Percentiles rank a stretch among this genome's conserved stretches.
These are phyloP conservation scores for Cryptosporidium xiaoi DNA, from an alignment of 169 alveolate species.

Conservation along the genomic window DNA sequence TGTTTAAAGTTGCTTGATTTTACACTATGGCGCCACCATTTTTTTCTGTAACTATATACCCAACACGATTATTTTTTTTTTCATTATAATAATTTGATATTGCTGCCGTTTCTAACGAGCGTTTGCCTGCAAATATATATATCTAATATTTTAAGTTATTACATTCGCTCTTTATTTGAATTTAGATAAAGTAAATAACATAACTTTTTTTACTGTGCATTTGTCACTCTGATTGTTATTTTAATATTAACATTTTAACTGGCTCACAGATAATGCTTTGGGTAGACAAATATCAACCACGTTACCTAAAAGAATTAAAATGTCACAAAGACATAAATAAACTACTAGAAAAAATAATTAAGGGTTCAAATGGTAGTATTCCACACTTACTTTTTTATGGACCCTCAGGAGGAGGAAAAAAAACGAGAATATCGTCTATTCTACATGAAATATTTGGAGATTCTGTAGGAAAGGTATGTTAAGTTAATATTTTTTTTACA, in stretches of 20 bases:
- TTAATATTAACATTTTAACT: background rate
- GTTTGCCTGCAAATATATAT: too few relatives aligned
- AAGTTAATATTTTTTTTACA: background rate
- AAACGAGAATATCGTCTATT: conserved; percentile 92
- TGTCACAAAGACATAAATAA: conserved; percentile 88
- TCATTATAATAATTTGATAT: too few relatives aligned
- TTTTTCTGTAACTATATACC: too few relatives aligned
- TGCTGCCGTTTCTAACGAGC: too few relatives aligned
- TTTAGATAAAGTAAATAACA: background rate
- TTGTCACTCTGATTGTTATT: too few relatives aligned
- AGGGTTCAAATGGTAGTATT: conserved; percentile 88
- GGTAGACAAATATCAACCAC: conserved; percentile 95
- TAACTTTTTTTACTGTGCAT: background rate
- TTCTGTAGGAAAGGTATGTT: conserved; percentile 81
- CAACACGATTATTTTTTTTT: too few relatives aligned
- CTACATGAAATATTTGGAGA: conserved; percentile 92
- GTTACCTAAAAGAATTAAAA: conserved; percentile 83
- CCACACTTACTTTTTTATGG: conserved; percentile 98
- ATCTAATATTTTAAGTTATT: too few relatives aligned
- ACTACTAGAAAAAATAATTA: conserved; percentile 86
- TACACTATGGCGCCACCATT: too few relatives aligned
- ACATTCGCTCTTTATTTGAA: background rate
- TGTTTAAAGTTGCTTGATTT: too few relatives aligned
- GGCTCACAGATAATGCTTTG: conserved; percentile 82
- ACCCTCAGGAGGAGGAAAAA: conserved; percentile 98